A percentile compares a stretch with the other conserved stretches of the same genome.
phyloP scores from a whole-genome alignment of 345 rosid genomes.

The Boechera divaricarpa region DNA sequence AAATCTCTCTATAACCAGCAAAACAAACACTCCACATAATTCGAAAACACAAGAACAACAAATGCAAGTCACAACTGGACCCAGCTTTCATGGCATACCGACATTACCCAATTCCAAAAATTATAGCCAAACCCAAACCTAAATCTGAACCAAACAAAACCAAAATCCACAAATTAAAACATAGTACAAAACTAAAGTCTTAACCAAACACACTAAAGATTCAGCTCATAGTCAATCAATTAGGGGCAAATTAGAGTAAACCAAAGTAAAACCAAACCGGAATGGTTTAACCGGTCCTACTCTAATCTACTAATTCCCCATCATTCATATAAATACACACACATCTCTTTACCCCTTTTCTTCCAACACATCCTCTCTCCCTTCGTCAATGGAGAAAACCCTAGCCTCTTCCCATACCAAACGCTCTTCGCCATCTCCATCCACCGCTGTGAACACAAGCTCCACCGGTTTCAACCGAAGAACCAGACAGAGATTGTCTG shows the following conservation, averaged over 20 bases:
- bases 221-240: not conserved
- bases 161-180: not conserved
- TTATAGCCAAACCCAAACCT: not conserved
- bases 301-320: not conserved
- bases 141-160: not conserved
- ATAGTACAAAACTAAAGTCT: not conserved
- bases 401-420: conserved; percentile 31
- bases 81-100: conserved; percentile 42
- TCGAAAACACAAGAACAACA: conserved; percentile 3
- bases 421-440: conserved; percentile 33
- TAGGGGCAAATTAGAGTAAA: not conserved
- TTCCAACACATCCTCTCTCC: conserved; percentile 39
- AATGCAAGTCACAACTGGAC: conserved; percentile 39
- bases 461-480: conserved; percentile 23
- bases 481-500: conserved; percentile 25
- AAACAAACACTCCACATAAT: conserved; percentile 33
- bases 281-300: conserved; percentile 9
- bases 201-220: not conserved
- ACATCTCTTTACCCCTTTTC: conserved; percentile 29
- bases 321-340: conserved; percentile 19
- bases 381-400: conserved; percentile 48
- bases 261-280: conserved; percentile 20
- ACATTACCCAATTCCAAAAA: conserved; percentile 24
- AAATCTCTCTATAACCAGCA: conserved; percentile 21
- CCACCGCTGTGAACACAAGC: conserved; percentile 34